Evolutionary conservation across 805 yeast species (phyloP).

Genomic region (Blastobotrys muscicola): DNA sequence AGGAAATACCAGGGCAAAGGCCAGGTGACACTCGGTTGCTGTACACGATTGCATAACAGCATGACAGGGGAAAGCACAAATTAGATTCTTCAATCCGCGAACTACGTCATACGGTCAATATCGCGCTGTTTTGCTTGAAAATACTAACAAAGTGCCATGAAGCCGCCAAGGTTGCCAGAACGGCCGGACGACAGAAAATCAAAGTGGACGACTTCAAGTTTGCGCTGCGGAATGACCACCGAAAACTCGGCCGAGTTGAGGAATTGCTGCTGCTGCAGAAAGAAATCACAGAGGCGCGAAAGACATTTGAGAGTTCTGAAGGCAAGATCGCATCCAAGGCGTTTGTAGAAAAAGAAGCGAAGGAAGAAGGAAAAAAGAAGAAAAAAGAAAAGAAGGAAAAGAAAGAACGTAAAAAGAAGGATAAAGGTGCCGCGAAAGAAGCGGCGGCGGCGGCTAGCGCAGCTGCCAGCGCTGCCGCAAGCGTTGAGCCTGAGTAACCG

Average conservation of each 20-base stretch:
- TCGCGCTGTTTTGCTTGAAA: too few species aligned
- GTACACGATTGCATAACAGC: too few species aligned
- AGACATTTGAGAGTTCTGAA: conserved; percentile 56
- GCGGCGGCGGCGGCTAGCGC: background rate
- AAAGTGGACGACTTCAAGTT: conserved; percentile 66
- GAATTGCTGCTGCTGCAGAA: conserved; percentile 52
- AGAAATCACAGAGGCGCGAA: conserved; percentile 56
- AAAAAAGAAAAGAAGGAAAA: conserved; percentile 23
- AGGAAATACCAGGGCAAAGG: too few species aligned
- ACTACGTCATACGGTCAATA: too few species aligned
- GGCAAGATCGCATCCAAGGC: conserved; percentile 30
- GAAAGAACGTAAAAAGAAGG: conserved; percentile 25
- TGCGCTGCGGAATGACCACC: conserved; percentile 55
- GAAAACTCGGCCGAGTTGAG: conserved; percentile 59
- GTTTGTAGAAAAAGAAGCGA: conserved; percentile 23
- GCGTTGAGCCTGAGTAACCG: background rate
- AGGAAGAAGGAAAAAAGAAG: conserved; percentile 16
- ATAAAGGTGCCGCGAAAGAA: conserved; percentile 2
- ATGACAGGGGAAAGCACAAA: too few species aligned
- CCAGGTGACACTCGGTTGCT: too few species aligned
- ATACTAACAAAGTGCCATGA: conserved; percentile 37
- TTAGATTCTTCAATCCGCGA: too few species aligned
- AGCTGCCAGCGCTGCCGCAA: too few species aligned
- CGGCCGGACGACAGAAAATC: conserved; percentile 49
- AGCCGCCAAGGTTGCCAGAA: conserved; percentile 41